phyloP scores from a whole-genome alignment of 148 eudicot genomes.

The Oxyria digyna region DNA sequence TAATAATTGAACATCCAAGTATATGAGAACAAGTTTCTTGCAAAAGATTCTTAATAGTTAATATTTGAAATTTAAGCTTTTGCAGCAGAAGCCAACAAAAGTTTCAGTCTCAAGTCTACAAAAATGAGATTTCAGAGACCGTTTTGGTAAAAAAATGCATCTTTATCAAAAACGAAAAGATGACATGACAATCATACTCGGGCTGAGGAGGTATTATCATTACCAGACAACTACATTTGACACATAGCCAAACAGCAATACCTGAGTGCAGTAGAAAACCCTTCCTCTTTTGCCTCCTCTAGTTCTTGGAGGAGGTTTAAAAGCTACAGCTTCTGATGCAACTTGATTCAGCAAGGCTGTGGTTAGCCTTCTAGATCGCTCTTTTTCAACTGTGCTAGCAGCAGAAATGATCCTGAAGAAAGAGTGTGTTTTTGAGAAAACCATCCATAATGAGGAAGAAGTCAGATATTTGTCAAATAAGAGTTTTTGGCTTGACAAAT shows the following conservation, averaged over 20 bases:
- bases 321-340: slow-evolving; percentile 76
- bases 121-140: neutral
- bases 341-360: slow-evolving; percentile 89
- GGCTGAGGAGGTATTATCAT: neutral
- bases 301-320: slow-evolving; percentile 92
- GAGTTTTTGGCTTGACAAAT: slow-evolving; percentile 1
- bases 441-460: neutral
- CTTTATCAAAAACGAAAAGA: neutral
- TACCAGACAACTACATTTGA: neutral
- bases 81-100: neutral
- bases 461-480: neutral
- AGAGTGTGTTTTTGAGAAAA: neutral
- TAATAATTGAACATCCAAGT: neutral
- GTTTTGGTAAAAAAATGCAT: neutral
- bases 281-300: slow-evolving; percentile 96
- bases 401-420: slow-evolving; percentile 65
- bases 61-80: neutral
- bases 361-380: slow-evolving; percentile 77
- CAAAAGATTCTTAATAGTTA: neutral
- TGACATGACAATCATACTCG: neutral
- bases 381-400: slow-evolving; percentile 78
- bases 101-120: neutral
- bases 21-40: neutral
- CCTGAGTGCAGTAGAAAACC: slow-evolving; percentile 95
- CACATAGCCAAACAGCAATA: slow-evolving; percentile 14